phyloP scores from a whole-genome alignment of 306 rosid genomes.

The Acacia confusa region DNA sequence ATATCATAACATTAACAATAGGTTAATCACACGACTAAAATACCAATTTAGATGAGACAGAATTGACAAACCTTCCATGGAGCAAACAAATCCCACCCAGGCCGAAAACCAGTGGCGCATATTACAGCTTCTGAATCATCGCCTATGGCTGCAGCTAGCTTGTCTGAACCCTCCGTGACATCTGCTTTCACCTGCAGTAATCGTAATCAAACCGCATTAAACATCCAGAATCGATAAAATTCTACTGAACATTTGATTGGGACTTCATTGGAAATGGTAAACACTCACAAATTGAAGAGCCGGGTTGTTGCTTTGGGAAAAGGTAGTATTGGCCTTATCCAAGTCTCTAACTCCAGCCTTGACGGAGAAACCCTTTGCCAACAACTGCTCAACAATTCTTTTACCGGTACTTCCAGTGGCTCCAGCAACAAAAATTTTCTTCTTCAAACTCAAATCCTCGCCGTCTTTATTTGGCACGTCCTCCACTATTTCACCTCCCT shows the following conservation, averaged over 20 bases:
- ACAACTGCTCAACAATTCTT: constrained; percentile 81
- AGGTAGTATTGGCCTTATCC: constrained; percentile 64
- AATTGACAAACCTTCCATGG: constrained; percentile 85
- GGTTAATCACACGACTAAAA: neutral
- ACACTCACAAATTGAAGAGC: constrained; percentile 81
- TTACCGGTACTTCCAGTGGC: constrained; percentile 93
- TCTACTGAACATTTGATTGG: neutral
- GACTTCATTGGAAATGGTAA: neutral
- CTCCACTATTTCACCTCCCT: constrained; percentile 58
- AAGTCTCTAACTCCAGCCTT: constrained; percentile 92
- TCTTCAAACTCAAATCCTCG: constrained; percentile 43
- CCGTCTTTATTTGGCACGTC: constrained; percentile 39
- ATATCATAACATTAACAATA: neutral
- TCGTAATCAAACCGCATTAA: neutral
- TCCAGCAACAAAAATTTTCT: constrained; percentile 88
- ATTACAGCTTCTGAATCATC: constrained; percentile 86
- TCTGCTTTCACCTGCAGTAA: constrained; percentile 81
- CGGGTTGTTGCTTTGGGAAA: constrained; percentile 59
- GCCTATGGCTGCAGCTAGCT: constrained; percentile 78
- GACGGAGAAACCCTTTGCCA: constrained; percentile 80
- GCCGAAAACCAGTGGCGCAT: constrained; percentile 88
- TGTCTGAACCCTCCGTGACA: constrained; percentile 86
- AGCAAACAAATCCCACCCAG: constrained; percentile 85
- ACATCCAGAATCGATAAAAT: constrained; percentile 15
- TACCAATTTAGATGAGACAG: neutral